Evolutionary conservation across 2,329 filamentous ascomycete genomes (phyloP).

Genomic region (Onygena corvina): DNA sequence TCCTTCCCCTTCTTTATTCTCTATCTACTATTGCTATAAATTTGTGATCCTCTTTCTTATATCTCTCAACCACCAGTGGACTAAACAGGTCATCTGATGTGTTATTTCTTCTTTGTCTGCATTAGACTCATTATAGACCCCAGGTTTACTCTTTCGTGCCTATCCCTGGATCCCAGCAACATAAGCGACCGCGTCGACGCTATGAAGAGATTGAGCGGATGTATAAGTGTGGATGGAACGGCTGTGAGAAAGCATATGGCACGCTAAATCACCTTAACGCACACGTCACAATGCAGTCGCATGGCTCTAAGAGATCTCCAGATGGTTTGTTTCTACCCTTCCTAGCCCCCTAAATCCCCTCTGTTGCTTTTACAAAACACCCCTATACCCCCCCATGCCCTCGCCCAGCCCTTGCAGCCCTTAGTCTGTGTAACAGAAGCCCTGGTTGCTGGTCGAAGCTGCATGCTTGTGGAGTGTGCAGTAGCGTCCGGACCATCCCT

Average conservation of each 20-base stretch:
- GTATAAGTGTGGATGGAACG: slow-evolving; percentile 99
- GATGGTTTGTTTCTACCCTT: slow-evolving; percentile 59
- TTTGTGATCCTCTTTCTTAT: slow-evolving; percentile 7
- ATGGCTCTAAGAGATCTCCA: slow-evolving; percentile 85
- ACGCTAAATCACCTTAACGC: slow-evolving; percentile 96
- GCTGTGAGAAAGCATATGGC: slow-evolving; percentile 96
- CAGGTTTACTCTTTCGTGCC: slow-evolving; percentile 97
- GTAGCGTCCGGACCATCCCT: slow-evolving; percentile 40
- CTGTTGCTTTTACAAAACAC: background rate
- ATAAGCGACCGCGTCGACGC: slow-evolving; percentile 82
- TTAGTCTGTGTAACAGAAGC: slow-evolving; percentile 39
- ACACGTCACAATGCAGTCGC: slow-evolving; percentile 97
- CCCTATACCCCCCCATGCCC: slow-evolving; percentile 3
- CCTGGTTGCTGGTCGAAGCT: slow-evolving; percentile 31
- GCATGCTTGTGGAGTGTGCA: slow-evolving; percentile 37
- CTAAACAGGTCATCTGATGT: slow-evolving; percentile 19
- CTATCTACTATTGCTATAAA: slow-evolving; percentile 11
- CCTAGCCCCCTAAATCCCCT: slow-evolving; percentile 11
- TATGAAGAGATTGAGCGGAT: slow-evolving; percentile 99
- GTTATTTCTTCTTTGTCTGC: slow-evolving; percentile 11
- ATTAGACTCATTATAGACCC: slow-evolving; percentile 39
- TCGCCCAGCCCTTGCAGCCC: slow-evolving; percentile 25
- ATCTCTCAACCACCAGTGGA: slow-evolving; percentile 9
- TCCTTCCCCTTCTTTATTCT: background rate
- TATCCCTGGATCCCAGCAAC: slow-evolving; percentile 91